Base-by-base conservation (phyloP, 2,329 filamentous ascomycete genomes). In the Aspergillus chevalieri region DNA sequence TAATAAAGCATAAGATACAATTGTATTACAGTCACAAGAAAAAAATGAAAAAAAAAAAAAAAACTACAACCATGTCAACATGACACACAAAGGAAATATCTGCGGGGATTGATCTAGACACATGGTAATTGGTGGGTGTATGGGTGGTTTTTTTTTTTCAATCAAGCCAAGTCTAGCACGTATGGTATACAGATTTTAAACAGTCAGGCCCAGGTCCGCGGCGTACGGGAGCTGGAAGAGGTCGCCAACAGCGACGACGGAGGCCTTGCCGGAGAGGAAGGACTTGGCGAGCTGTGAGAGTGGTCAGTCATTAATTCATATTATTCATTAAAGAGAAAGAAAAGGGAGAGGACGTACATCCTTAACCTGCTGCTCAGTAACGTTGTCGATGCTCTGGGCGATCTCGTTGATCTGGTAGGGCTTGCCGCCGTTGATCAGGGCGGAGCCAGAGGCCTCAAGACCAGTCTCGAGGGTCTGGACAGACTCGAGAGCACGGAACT, bases 131-230 rank as follows among this genome's bases (percentile, higher is more conserved):
- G 56, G 51, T 47, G 60, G 56, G 22, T 12, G 38, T 15, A 12
- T 10, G 17, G 38, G 4, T 41, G 15, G 19, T 22, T 15, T 19
- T 10, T 19, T 10, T 55, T 56, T 56, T 52, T 55, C 52, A 53
- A 54, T 61, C 60, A 62, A 57, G 57, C 58, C 62, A 59, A 53
- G 54, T 67, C 63, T 65, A 64, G 60, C 50, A 64, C 66, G 60
- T 66, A 66, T 60, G 60, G 61, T 65, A 62, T 67, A 65, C 64
- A 67, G 52, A 49, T 45, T 67, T 82, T 94, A 98, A 81, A 95
- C 89, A 71, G 85, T 89, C 68, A 98, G 82, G 63, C 92, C 94
- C 70, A 98, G 79, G 69, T 98, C 93, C 75, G 91, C 88, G 59
- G 90, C 93, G 69, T 86, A 98, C 50, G 93, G 93, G 68, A 98